These are phyloP conservation scores for Aspergillus persii DNA, from an alignment of 2,329 filamentous ascomycete species.

Conservation along the genomic window DNA sequence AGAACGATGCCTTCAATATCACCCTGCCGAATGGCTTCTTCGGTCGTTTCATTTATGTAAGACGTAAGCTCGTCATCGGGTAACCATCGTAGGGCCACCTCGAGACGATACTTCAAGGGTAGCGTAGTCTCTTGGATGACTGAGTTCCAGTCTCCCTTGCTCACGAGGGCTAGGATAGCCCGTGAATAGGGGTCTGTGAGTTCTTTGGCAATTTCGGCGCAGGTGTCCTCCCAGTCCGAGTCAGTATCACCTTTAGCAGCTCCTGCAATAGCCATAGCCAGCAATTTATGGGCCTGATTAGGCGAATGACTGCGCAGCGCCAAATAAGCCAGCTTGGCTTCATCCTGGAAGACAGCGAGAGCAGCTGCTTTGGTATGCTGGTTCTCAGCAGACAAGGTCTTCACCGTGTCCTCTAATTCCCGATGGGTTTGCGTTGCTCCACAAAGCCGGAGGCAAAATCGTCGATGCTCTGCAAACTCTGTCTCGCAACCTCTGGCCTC, in stretches of 20 bases:
- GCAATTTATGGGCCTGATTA: slow-evolving; percentile 54
- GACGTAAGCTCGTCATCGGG: slow-evolving; percentile 46
- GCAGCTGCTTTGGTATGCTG: slow-evolving; percentile 63
- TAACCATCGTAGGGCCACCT: slow-evolving; percentile 56
- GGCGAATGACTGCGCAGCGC: slow-evolving; percentile 55
- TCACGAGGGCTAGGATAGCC: slow-evolving; percentile 60
- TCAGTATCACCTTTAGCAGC: slow-evolving; percentile 48
- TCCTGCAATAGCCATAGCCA: slow-evolving; percentile 53
- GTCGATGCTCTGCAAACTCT: slow-evolving; percentile 54
- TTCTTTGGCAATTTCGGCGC: slow-evolving; percentile 61
- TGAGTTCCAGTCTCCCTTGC: slow-evolving; percentile 58
- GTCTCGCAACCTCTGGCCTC: slow-evolving; percentile 52
- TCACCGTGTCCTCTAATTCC: slow-evolving; percentile 49
- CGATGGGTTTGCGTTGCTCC: slow-evolving; percentile 56
- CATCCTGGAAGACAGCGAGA: slow-evolving; percentile 59
- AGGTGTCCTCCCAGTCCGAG: slow-evolving; percentile 60
- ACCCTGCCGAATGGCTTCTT: slow-evolving; percentile 52
- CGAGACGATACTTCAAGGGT: slow-evolving; percentile 59
- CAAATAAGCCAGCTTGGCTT: slow-evolving; percentile 57
- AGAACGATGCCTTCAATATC: slow-evolving; percentile 62
- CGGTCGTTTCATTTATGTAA: slow-evolving; percentile 55
- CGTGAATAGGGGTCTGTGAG: slow-evolving; percentile 61
- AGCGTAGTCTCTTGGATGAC: slow-evolving; percentile 59
- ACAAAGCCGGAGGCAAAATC: slow-evolving; percentile 59
- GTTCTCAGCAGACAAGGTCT: slow-evolving; percentile 51